Base-by-base conservation (phyloP, 2,329 filamentous ascomycete species). In the Biscogniauxia sp. region DNA sequence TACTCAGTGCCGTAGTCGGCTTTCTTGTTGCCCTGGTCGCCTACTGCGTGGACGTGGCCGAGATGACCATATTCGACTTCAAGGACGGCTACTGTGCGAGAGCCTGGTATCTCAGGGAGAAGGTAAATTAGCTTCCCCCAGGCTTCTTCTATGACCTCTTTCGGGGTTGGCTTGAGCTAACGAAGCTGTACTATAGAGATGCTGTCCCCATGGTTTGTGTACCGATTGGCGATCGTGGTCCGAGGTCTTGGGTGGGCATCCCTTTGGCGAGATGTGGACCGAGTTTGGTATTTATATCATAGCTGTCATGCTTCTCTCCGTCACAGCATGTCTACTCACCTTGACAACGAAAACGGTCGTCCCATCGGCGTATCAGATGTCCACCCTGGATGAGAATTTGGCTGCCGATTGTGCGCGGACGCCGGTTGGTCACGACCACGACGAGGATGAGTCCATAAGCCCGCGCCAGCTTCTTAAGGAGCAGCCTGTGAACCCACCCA, bases 261-360 rank as follows among this genome's bases (percentile, higher is more conserved):
- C 79, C 0, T 76, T 82, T 52, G 82, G 81, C 15, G 69, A 78
- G 41, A 70, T 76, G n/a, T 87, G 88, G 80, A 86, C 90, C n/a
- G 89, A 96, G 64, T 98, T 90, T 71, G 78, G 79, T 26, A 82
- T 92, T 58, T 98, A 94, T 72, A 82, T 96, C 56, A 65, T 86
- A 45, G 86, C 87, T 68, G 92, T 92, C 19, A 78, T 97, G 13
- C 57, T 82, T 1, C 83, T 98, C 26, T 83, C 95, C 2, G 77
- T 86, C 61, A 72, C 88, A 5, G 88, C 93, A 2, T 98, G 93
- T 71, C 79, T 90, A 55, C 78, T 98, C 61, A 96, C 94, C 0
- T 78, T 98, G 52, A 88, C 87, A 28, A 97, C 95, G n/a, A 96
- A 96, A 77, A 98, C 94, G 0, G 89, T 95, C 6, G 92, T 98